phyloP scores from a whole-genome alignment of 169 alveolate genomes.

The Plasmodium malariae region DNA sequence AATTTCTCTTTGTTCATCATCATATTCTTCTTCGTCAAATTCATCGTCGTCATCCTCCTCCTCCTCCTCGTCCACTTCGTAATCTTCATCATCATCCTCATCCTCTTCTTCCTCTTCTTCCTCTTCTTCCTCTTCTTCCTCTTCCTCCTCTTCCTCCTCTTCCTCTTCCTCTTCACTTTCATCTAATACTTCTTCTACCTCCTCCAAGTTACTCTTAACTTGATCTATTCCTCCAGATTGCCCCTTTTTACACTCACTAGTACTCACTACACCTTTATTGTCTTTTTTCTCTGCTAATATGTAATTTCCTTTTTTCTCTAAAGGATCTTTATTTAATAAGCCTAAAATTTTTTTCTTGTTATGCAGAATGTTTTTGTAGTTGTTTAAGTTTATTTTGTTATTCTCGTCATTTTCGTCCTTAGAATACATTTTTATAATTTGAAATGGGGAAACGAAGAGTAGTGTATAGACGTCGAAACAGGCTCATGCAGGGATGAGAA shows the following conservation, averaged over 20 bases:
- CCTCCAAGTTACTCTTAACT: not conserved
- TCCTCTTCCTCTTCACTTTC: conserved; percentile 3
- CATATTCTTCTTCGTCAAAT: conserved; percentile 37
- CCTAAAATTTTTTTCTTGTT: conserved; percentile 43
- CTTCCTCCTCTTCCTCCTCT: conserved; percentile 12
- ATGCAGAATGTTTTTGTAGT: conserved; percentile 48
- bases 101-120: conserved; percentile 35
- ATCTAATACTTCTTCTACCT: not conserved
- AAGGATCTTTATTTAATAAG: conserved; percentile 10
- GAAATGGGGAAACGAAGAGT: not conserved
- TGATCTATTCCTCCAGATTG: not conserved
- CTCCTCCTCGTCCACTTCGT: conserved; percentile 20
- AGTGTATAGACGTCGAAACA: not conserved
- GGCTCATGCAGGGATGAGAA: too few relatives aligned
- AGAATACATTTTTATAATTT: conserved; percentile 6
- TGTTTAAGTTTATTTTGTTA: conserved; percentile 32
- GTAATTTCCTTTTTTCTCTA: not conserved
- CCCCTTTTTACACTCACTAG: not conserved
- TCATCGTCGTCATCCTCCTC: conserved; percentile 39
- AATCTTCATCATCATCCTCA: conserved; percentile 19
- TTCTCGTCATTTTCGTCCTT: conserved; percentile 55
- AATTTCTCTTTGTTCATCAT: conserved; percentile 23
- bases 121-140: conserved; percentile 11
- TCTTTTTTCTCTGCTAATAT: not conserved
- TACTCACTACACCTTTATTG: not conserved